phyloP scores from a whole-genome alignment of 208 protist genomes.

The Trypanosoma cruzi region DNA sequence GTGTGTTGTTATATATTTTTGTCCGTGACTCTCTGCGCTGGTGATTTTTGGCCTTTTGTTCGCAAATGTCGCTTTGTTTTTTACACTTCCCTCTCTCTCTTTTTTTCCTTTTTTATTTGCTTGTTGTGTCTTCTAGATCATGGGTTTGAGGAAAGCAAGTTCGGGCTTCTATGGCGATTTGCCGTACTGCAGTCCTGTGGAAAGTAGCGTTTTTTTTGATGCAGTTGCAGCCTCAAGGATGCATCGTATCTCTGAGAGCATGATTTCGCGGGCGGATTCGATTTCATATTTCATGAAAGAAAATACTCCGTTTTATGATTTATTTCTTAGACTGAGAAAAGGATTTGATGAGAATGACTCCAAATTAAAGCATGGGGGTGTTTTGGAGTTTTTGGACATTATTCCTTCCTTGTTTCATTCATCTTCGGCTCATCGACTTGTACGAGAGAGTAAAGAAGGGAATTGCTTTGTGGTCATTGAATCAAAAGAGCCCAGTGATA shows the following conservation, averaged over 20 bases:
- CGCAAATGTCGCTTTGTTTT: no score
- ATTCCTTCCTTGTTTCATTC: conserved; percentile 20
- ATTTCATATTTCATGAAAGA: conserved; percentile 49
- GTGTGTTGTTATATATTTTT: no score
- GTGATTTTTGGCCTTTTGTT: no score
- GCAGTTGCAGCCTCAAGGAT: conserved; percentile 39
- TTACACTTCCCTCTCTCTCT: conserved; percentile 8
- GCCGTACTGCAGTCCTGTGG: conserved; percentile 66
- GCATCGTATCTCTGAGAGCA: conserved; percentile 52
- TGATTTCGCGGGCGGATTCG: conserved; percentile 47
- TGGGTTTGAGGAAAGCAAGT: conserved; percentile 37
- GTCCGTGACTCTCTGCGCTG: no score
- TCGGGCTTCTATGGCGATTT: conserved; percentile 73
- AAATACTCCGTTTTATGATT: conserved; percentile 5
- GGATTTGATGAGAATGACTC: neutral
- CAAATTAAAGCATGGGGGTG: neutral
- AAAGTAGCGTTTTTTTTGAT: conserved; percentile 68
- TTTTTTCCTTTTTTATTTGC: conserved; percentile 16
- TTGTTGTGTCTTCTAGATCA: conserved; percentile 16
- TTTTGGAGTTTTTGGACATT: conserved; percentile 1
- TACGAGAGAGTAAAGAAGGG: neutral
- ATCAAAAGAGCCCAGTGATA: neutral
- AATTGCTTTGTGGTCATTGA: conserved; percentile 26
- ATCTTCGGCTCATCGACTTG: conserved; percentile 2
- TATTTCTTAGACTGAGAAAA: neutral